These are phyloP conservation scores for Butyriboletus loyo DNA, from an alignment of 768 basidiomycete genomes.

Conservation along the genomic window DNA sequence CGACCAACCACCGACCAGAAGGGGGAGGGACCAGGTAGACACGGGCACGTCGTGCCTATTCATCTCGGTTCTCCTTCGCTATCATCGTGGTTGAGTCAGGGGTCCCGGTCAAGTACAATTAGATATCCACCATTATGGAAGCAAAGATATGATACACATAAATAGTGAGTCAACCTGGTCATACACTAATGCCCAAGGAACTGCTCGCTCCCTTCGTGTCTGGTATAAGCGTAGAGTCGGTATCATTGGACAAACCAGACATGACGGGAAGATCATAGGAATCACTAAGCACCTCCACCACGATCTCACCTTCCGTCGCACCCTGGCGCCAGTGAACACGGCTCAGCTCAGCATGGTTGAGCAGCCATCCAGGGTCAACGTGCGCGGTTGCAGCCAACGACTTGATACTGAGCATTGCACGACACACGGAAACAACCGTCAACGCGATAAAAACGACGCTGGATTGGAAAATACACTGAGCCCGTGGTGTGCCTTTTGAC, in stretches of 20 bases:
- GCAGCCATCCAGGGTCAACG: slow-evolving; percentile 42
- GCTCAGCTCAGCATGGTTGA: slow-evolving; percentile 44
- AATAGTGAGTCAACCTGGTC: not conserved
- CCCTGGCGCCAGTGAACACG: slow-evolving; percentile 41
- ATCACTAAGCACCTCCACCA: slow-evolving; percentile 11
- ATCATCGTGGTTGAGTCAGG: too few species aligned
- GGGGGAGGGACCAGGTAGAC: not conserved
- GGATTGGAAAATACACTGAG: not conserved
- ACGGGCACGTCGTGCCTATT: slow-evolving; percentile 66
- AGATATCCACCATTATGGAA: not conserved
- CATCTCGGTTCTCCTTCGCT: slow-evolving; percentile 52
- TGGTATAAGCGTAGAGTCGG: not conserved
- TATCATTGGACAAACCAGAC: not conserved
- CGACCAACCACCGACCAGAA: slow-evolving; percentile 68
- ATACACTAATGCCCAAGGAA: not conserved
- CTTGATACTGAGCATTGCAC: slow-evolving; percentile 40
- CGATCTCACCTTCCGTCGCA: slow-evolving; percentile 35
- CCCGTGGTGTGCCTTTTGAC: not conserved
- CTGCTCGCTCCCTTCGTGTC: not conserved
- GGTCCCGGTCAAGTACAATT: too few species aligned
- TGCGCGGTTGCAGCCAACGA: slow-evolving; percentile 41
- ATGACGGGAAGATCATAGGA: not conserved
- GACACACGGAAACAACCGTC: slow-evolving; percentile 31
- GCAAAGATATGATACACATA: not conserved
- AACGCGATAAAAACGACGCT: slow-evolving; percentile 7